Evolutionary conservation across 371 early-diverging fungal genomes (phyloP).

Genomic region (Rhizopus sp.): DNA sequence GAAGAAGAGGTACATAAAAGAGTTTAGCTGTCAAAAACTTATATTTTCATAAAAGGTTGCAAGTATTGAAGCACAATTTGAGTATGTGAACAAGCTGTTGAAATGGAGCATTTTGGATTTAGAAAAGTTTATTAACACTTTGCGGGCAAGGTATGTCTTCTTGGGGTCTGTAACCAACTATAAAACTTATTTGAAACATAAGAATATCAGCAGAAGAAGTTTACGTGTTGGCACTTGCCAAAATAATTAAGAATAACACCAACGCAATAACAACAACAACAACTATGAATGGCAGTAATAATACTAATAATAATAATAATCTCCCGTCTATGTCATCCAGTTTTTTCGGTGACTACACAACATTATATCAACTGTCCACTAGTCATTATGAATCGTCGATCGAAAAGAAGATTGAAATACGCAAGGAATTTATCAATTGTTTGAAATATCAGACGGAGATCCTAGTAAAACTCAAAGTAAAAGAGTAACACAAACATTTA

Average conservation of each 20-base stretch:
- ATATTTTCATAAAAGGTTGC: conserved; percentile 12
- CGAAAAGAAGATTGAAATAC: conserved; percentile 31
- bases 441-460: conserved; percentile 23
- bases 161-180: no score
- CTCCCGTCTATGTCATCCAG: conserved; percentile 4
- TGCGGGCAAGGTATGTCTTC: conserved; percentile 36
- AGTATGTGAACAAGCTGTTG: conserved; percentile 39
- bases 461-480: conserved; percentile 25
- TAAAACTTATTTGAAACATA: background rate
- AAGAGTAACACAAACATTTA: conserved; percentile 9
- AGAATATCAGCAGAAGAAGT: conserved; percentile 49
- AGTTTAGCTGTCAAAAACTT: conserved; percentile 5
- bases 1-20: conserved; percentile 20
- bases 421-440: conserved; percentile 21
- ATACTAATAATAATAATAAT: no score
- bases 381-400: conserved; percentile 34
- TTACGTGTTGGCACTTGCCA: conserved; percentile 30
- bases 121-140: conserved; percentile 38
- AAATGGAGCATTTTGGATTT: conserved; percentile 49
- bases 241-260: conserved; percentile 24
- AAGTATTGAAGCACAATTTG: conserved; percentile 42
- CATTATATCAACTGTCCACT: conserved; percentile 29
- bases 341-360: conserved; percentile 31
- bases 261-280: background rate
- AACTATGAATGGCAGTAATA: background rate